Evolutionary conservation across 495 filamentous ascomycete species (phyloP).

Genomic region (Hyaloscypha bicolor): DNA sequence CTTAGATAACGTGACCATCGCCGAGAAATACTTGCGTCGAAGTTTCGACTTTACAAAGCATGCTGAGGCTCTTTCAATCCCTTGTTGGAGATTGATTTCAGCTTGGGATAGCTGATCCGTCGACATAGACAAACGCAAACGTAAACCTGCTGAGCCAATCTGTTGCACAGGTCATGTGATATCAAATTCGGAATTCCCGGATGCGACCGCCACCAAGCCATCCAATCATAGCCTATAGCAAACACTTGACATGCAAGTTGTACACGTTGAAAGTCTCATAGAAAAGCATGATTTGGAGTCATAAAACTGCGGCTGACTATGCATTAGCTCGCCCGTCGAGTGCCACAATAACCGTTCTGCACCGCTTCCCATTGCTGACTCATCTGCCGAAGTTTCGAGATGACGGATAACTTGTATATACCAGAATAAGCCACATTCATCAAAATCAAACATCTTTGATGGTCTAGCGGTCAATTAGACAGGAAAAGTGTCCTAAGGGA

Average conservation of each 20-base stretch:
- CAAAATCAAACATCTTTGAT: too few relatives aligned
- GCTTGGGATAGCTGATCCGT: too few relatives aligned
- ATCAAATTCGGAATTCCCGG: background rate
- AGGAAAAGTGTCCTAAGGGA: too few relatives aligned
- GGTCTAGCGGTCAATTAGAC: too few relatives aligned
- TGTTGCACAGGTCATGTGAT: background rate
- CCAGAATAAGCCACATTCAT: too few relatives aligned
- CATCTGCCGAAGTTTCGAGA: background rate
- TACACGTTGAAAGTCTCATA: background rate
- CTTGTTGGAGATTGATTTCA: too few relatives aligned
- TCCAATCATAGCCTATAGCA: background rate
- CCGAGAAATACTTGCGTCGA: too few relatives aligned
- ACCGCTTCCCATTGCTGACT: background rate
- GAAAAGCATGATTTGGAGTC: background rate
- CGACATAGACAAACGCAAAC: too few relatives aligned
- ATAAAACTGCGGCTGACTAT: background rate
- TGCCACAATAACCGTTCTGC: background rate
- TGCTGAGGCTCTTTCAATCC: too few relatives aligned
- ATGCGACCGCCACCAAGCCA: background rate
- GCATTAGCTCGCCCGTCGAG: background rate
- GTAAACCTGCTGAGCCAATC: background rate
- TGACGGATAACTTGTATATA: too few relatives aligned
- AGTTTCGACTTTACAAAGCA: too few relatives aligned
- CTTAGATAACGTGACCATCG: too few relatives aligned
- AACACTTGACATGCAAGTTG: background rate